Evolutionary conservation across 352 stramenopile genomes (phyloP), one percentile per base, ranked within the genome.

Genomic region (Stephanocyclus meneghinianus): DNA sequence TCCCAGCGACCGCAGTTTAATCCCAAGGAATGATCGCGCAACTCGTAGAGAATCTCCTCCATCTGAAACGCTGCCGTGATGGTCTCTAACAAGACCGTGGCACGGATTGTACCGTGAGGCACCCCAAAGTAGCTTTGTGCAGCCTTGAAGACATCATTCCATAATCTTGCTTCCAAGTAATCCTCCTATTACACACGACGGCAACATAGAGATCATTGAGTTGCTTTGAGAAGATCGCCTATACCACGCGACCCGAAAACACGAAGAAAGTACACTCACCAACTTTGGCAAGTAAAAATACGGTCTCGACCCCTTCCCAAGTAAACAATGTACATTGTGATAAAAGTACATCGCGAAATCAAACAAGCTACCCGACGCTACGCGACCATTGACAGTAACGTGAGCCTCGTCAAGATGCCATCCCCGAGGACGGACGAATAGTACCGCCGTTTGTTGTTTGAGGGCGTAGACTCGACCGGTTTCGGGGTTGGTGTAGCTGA

Each of bases 221-320:
- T 40, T 40, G 4, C 0, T 8, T 40, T 40, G 35, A 40, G 35
- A 40, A 40, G 7, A 40, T 40, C 7, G 7, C 35, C 35, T 40
- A 40, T 9, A 2, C 3, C 35, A 40, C 7, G 35, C 1, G 3
- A 40, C 35, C 1, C 4, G 35, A 8, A 59, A 11, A 32, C n/a
- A 59, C 30, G 50, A 4, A 53, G 13, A 16, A 21, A 4, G n/a
- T 53, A 53, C 29, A 59, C 53, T 44, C 29, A 62, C 53, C 21
- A 99, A 77, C 87, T 99, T 99, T 47, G 96, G 95, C 57, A 98
- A 80, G 87, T 99, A 99, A 68, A 96, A 98, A 90, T 98, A 98
- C 26, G 95, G 92, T 6, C 94, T 94, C 15, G 92, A 96, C 30
- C 94, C 95, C 35, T 95, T 95, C 16, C 89, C 87, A 11, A 95